Percentiles rank a stretch among this genome's conserved stretches.
Evolutionary conservation across 257 asterid species (phyloP).

Genomic region (Coffea eugenioides): DNA sequence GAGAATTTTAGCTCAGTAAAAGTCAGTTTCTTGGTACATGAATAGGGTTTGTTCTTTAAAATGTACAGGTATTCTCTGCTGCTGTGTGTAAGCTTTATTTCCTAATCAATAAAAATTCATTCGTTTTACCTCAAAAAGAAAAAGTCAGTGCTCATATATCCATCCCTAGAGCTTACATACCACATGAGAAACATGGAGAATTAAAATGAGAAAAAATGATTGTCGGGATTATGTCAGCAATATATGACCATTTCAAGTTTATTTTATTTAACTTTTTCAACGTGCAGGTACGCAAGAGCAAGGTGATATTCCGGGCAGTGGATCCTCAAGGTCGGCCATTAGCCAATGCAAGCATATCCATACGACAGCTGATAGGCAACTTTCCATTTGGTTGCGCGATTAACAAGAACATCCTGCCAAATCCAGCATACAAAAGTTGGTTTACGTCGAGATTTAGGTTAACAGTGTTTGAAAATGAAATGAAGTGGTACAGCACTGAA

Average conservation of each 20-base stretch:
- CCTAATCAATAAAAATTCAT: too few relatives aligned
- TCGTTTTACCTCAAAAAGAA: too few relatives aligned
- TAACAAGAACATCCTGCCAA: not conserved
- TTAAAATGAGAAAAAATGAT: not conserved
- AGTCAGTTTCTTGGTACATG: too few relatives aligned
- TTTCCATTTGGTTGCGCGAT: not conserved
- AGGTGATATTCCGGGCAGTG: conserved; percentile 49
- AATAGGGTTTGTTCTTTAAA: too few relatives aligned
- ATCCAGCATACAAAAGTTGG: conserved; percentile 55
- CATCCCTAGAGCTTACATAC: too few relatives aligned
- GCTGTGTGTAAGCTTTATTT: too few relatives aligned
- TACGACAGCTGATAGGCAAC: not conserved
- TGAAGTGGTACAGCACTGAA: conserved; percentile 65
- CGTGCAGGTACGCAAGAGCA: conserved; percentile 51
- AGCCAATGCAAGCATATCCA: conserved; percentile 39
- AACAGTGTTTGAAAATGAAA: conserved; percentile 67
- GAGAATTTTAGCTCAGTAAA: too few relatives aligned
- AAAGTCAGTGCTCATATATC: too few relatives aligned
- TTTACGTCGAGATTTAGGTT: conserved; percentile 47
- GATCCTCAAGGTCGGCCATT: conserved; percentile 48
- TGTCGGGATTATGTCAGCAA: not conserved
- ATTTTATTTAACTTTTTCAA: too few relatives aligned
- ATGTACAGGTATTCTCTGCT: too few relatives aligned
- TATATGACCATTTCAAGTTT: too few relatives aligned
- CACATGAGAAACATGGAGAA: not conserved